Percentiles rank a stretch among this genome's conserved stretches.
phyloP scores from a whole-genome alignment of 2,329 filamentous ascomycete species.

The Macroventuria anomochaeta region DNA sequence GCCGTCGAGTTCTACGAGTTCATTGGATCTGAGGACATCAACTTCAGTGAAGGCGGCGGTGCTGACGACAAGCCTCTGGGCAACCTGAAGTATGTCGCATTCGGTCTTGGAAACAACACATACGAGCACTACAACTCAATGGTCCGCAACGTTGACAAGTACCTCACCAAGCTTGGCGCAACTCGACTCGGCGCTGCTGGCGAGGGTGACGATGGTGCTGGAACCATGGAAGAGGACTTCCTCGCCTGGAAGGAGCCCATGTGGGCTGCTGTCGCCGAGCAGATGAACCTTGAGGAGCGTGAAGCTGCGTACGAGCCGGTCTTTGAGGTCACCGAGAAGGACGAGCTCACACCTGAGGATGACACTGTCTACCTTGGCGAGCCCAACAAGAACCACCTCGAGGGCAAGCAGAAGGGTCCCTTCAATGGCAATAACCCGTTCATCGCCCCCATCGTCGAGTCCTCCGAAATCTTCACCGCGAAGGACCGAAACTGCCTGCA shows the following conservation, averaged over 20 bases:
- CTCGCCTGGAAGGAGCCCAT: slow-evolving; percentile 99
- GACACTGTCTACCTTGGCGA: slow-evolving; percentile 91
- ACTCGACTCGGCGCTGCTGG: slow-evolving; percentile 85
- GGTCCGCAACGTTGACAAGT: slow-evolving; percentile 89
- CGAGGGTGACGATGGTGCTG: slow-evolving; percentile 95
- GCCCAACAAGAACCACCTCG: slow-evolving; percentile 93
- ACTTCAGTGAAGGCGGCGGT: slow-evolving; percentile 74
- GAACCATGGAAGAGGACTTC: slow-evolving; percentile 99
- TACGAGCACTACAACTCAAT: slow-evolving; percentile 99
- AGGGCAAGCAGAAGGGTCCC: slow-evolving; percentile 81
- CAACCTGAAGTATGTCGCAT: slow-evolving; percentile 91
- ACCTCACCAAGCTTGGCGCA: slow-evolving; percentile 81
- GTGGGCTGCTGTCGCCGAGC: slow-evolving; percentile 84
- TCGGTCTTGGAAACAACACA: slow-evolving; percentile 97
- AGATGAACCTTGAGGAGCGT: slow-evolving; percentile 90
- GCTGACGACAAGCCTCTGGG: slow-evolving; percentile 73
- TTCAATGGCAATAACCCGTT: slow-evolving; percentile 97
- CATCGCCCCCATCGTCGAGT: slow-evolving; percentile 91
- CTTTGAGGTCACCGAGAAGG: slow-evolving; percentile 80
- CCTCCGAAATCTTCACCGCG: slow-evolving; percentile 86
- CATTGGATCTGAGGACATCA: slow-evolving; percentile 78
- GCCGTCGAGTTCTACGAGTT: slow-evolving; percentile 99
- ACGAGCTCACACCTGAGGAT: slow-evolving; percentile 75
- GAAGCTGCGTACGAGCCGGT: slow-evolving; percentile 95
- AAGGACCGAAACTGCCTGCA: slow-evolving; percentile 95